phyloP scores from a whole-genome alignment of 192 early-diverging fungal species.

The Polychytrium aggregatum region DNA sequence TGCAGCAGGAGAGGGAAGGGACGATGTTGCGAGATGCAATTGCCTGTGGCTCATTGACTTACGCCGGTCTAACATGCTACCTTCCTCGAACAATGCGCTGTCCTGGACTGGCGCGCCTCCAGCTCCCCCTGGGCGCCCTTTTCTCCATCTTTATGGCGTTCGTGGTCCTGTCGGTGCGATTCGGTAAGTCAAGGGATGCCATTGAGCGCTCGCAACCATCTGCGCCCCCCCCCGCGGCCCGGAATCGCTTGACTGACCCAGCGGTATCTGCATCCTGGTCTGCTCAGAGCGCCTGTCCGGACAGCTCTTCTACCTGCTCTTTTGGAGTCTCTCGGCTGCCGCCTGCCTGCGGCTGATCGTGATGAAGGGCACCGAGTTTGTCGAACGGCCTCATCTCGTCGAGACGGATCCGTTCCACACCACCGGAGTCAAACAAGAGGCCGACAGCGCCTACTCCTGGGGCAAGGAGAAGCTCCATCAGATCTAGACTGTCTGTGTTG shows the following conservation, averaged over 20 bases:
- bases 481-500: too few relatives aligned
- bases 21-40: background rate
- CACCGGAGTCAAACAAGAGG: too few relatives aligned
- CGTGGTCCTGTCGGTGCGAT: background rate
- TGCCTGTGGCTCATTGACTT: background rate
- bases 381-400: constrained; percentile 23
- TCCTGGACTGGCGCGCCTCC: too few relatives aligned
- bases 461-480: too few relatives aligned
- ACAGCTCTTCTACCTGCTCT: constrained; percentile 4
- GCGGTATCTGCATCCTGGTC: background rate
- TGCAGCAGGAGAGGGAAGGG: background rate
- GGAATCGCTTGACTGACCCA: constrained; percentile 1
- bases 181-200: constrained; percentile 4
- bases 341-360: constrained; percentile 15
- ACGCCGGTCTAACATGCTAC: background rate
- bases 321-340: constrained; percentile 11
- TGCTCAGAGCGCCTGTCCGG: constrained; percentile 15
- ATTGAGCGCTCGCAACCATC: background rate
- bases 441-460: too few relatives aligned
- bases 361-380: constrained; percentile 30
- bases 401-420: too few relatives aligned
- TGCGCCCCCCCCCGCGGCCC: too few relatives aligned
- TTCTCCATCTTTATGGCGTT: background rate
- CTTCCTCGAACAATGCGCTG: constrained; percentile 1
- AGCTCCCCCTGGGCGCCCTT: too few relatives aligned